Evolutionary conservation across 192 early-diverging fungal species (phyloP), one percentile per base, ranked within the genome.

Genomic region (Coemansia sp.): DNA sequence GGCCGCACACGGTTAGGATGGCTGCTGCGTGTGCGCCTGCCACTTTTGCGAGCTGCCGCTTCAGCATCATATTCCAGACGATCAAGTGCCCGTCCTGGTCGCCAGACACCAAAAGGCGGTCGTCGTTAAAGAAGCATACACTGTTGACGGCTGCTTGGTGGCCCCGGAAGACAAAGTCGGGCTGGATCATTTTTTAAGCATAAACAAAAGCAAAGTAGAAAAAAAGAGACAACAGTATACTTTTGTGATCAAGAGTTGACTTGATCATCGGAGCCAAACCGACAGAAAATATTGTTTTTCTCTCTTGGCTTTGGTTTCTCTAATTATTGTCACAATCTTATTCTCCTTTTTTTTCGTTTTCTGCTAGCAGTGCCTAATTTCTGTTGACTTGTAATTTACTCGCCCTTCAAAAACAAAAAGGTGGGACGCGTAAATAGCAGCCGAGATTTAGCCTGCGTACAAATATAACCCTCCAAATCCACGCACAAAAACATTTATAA

Each of bases 51-150:
- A 79, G 57, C 48, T 66, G 77, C 14, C 77, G 66, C 41, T 79
- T 78, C 19, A 83, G 59, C 24, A 75, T 70, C 77, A 83, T 83
- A 67, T 73, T 83, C 81, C 81, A 83, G 6, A 83, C 67, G 17
- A 79, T 64, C 35, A 83, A 31, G 35, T 60, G 45, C 7, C 81
- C 81, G 62, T 73, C 73, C 34, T 83, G 81, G 66, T 83, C 81
- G 21, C 77, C 77, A 9, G 81, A 78, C 10, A 75, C 70, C 40
- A 83, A 57, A 2, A 63, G 65, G 33, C 68, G 75, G 59, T 77
- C 75, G 61, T 77, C 70, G 59, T 62, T 61, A 68, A 82, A 72
- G 53, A 82, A 82, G 36, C 63, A 63, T 62, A 77, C 75, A 57
- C 74, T 60, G 80, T 82, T 82, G 57, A 82, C 80, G 9, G 80